Evolutionary conservation across 352 stramenopile species (phyloP).

Genomic region (Thalassiosira exigua): DNA sequence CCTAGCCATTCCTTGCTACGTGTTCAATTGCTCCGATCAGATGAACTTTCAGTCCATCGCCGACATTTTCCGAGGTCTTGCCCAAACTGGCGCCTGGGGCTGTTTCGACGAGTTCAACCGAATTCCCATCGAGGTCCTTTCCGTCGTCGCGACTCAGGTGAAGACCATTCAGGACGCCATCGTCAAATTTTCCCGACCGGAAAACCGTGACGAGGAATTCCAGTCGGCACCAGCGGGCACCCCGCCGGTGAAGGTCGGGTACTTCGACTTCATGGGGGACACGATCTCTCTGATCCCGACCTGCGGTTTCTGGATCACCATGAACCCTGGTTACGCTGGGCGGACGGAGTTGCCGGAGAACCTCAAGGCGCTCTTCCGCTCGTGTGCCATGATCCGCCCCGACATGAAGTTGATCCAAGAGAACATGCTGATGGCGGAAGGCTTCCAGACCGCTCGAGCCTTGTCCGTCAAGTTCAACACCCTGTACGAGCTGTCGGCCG

Average conservation of each 20-base stretch:
- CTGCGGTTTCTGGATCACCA: constrained; percentile 97
- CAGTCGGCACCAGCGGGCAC: constrained; percentile 92
- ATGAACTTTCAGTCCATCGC: constrained; percentile 97
- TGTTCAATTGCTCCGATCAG: constrained; percentile 96
- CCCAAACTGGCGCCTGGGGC: constrained; percentile 94
- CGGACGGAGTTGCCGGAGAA: constrained; percentile 96
- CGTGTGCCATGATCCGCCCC: constrained; percentile 95
- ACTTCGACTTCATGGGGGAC: constrained; percentile 97
- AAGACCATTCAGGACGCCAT: constrained; percentile 96
- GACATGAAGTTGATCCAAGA: constrained; percentile 95
- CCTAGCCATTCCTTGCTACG: constrained; percentile 91
- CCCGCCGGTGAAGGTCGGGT: constrained; percentile 90
- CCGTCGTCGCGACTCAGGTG: constrained; percentile 95
- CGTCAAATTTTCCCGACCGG: constrained; percentile 89
- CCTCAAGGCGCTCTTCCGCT: constrained; percentile 94
- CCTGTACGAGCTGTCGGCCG: constrained; percentile 91
- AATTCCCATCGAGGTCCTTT: constrained; percentile 95
- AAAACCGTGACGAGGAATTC: constrained; percentile 95
- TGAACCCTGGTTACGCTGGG: constrained; percentile 96
- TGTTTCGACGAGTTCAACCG: constrained; percentile 98
- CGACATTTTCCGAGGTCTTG: constrained; percentile 93
- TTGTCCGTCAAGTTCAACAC: constrained; percentile 95
- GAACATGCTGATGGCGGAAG: constrained; percentile 96
- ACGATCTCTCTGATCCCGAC: constrained; percentile 93
- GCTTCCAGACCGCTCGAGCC: constrained; percentile 92